Evolutionary conservation across 768 basidiomycete genomes (phyloP).

Genomic region (Nidularia sp.): DNA sequence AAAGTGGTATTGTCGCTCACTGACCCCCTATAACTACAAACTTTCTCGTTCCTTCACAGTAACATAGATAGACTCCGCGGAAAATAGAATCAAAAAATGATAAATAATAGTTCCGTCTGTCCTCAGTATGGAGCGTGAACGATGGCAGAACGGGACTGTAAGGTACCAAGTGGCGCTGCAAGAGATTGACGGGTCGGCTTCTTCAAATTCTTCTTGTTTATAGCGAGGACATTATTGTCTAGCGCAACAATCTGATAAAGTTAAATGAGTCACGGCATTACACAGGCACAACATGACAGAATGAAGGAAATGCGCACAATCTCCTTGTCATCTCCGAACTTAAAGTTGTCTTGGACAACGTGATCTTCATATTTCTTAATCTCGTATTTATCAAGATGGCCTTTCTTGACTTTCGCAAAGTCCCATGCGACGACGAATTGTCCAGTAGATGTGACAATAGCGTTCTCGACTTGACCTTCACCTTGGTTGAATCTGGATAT

Average conservation of each 20-base stretch:
- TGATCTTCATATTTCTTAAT: constrained; percentile 94
- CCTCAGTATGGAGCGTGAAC: constrained; percentile 63
- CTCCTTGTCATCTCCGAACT: constrained; percentile 94
- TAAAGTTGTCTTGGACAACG: constrained; percentile 97
- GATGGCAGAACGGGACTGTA: constrained; percentile 55
- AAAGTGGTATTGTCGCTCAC: too few species aligned
- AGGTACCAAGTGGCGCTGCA: constrained; percentile 31
- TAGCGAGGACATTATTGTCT: constrained; percentile 87
- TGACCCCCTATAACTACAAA: too few species aligned
- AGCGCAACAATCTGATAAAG: constrained; percentile 84
- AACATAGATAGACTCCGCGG: neutral
- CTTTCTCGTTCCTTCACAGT: neutral
- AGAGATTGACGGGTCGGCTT: constrained; percentile 78
- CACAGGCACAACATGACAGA: constrained; percentile 2
- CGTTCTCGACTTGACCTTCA: constrained; percentile 84
- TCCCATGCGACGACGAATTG: constrained; percentile 96
- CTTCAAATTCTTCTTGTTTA: constrained; percentile 91
- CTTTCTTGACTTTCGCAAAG: constrained; percentile 93
- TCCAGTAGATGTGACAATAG: constrained; percentile 93
- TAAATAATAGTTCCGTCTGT: constrained; percentile 3
- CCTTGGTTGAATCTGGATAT: constrained; percentile 84
- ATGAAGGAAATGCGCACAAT: constrained; percentile 56
- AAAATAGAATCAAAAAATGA: constrained; percentile 13
- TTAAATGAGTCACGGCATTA: neutral
- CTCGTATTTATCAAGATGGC: constrained; percentile 86